Evolutionary conservation across 2,329 filamentous ascomycete genomes (phyloP).

Genomic region (Microdochium nivale): DNA sequence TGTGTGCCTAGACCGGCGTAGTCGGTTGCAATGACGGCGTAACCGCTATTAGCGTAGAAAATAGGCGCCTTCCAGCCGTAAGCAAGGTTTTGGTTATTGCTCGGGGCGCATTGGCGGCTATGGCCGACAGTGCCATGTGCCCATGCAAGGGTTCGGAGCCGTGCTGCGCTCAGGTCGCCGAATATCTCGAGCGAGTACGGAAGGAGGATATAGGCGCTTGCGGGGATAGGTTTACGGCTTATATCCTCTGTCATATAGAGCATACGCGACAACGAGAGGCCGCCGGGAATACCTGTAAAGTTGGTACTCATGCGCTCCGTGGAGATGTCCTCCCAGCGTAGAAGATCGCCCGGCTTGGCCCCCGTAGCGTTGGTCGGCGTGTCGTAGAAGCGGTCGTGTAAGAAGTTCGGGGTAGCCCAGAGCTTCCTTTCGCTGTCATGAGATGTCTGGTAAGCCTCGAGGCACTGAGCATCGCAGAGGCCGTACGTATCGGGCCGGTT

Average conservation of each 20-base stretch:
- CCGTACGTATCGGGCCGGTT: background rate
- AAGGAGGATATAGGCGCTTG: slow-evolving; percentile 8
- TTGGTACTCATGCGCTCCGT: slow-evolving; percentile 2
- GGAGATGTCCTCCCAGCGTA: slow-evolving; percentile 9
- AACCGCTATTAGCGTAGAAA: slow-evolving; percentile 4
- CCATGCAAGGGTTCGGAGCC: slow-evolving; percentile 11
- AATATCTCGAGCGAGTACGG: slow-evolving; percentile 1
- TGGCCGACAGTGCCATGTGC: slow-evolving; percentile 14
- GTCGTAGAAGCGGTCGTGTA: slow-evolving; percentile 6
- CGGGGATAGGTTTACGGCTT: slow-evolving; percentile 6
- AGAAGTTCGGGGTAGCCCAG: slow-evolving; percentile 2
- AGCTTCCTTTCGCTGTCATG: background rate
- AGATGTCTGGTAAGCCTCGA: slow-evolving; percentile 1
- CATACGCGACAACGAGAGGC: slow-evolving; percentile 6
- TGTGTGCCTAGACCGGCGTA: background rate
- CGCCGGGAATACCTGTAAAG: slow-evolving; percentile 6
- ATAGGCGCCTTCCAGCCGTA: slow-evolving; percentile 14
- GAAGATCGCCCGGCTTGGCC: slow-evolving; percentile 7
- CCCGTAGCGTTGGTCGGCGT: slow-evolving; percentile 5
- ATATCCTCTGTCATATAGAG: slow-evolving; percentile 10
- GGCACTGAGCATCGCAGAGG: slow-evolving; percentile 3
- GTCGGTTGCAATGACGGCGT: background rate
- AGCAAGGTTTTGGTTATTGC: slow-evolving; percentile 11
- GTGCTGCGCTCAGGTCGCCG: background rate
- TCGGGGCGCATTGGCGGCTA: slow-evolving; percentile 11